phyloP scores from a whole-genome alignment of 2,329 filamentous ascomycete genomes.

The Hawksworthiomyces lignivorus region DNA sequence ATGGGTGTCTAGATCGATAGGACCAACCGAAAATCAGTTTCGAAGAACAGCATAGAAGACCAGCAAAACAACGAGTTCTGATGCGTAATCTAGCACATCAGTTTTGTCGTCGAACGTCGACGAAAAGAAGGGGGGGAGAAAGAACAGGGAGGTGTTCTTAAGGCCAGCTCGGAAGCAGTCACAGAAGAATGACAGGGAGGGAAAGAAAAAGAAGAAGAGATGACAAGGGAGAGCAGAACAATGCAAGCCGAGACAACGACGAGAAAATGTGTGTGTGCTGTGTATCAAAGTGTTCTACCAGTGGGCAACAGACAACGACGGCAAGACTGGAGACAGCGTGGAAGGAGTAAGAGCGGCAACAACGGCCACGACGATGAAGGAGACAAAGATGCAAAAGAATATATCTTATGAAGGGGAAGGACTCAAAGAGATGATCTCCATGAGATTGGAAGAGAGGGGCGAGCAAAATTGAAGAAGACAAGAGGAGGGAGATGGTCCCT shows the following conservation, averaged over 20 bases:
- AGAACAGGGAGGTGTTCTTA: slow-evolving; percentile 3
- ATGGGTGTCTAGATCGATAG: slow-evolving; percentile 1
- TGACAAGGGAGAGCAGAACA: background rate
- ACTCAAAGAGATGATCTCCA: slow-evolving; percentile 8
- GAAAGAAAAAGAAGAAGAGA: background rate
- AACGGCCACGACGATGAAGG: too few relatives aligned
- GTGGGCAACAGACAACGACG: background rate
- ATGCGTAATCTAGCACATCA: slow-evolving; percentile 2
- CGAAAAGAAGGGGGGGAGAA: background rate
- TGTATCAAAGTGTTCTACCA: slow-evolving; percentile 1
- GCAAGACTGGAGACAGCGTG: background rate
- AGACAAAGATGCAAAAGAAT: too few relatives aligned
- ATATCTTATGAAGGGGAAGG: background rate
- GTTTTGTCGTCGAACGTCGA: background rate
- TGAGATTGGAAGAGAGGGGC: slow-evolving; percentile 2
- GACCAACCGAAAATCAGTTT: slow-evolving; percentile 10
- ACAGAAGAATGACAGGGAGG: too few relatives aligned
- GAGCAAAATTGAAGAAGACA: slow-evolving; percentile 1
- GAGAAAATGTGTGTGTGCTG: background rate
- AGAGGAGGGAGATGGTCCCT: slow-evolving; percentile 6
- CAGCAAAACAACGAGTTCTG: background rate
- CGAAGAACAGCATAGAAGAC: slow-evolving; percentile 2
- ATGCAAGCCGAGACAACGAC: background rate
- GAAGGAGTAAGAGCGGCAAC: too few relatives aligned
- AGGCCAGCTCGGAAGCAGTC: too few relatives aligned